These are phyloP conservation scores for Tulasnella sp. DNA, from an alignment of 768 basidiomycete genomes.

Conservation along the genomic window DNA sequence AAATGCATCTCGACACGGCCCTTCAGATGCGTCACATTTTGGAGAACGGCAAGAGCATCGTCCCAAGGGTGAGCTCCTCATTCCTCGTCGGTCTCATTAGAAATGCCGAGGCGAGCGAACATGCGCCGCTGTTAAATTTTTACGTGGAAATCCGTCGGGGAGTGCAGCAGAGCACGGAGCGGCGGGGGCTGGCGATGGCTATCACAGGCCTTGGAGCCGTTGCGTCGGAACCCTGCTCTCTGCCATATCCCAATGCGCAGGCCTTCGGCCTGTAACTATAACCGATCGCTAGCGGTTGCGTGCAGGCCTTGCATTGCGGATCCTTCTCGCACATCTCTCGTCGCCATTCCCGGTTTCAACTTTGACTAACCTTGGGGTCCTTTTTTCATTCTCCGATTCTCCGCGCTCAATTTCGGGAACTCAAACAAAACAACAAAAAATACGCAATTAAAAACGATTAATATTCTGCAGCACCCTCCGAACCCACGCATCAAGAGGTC, in stretches of 20 bases:
- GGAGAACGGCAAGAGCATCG: constrained; percentile 35
- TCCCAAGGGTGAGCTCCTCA: constrained; percentile 23
- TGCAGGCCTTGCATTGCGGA: neutral
- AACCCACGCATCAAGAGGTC: constrained; percentile 28
- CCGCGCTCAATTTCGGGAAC: constrained; percentile 1
- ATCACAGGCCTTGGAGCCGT: constrained; percentile 29
- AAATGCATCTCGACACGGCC: constrained; percentile 29
- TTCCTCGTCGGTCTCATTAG: neutral
- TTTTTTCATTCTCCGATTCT: constrained; percentile 17
- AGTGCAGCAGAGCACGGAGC: neutral
- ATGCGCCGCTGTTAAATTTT: neutral
- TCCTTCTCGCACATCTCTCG: neutral
- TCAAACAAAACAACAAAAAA: neutral
- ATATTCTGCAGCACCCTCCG: constrained; percentile 1
- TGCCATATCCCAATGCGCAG: constrained; percentile 1
- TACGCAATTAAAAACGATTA: neutral
- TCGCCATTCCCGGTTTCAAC: neutral
- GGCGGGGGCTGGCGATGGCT: neutral
- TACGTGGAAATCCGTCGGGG: constrained; percentile 6
- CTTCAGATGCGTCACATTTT: constrained; percentile 31
- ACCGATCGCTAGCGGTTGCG: neutral
- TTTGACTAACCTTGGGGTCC: neutral
- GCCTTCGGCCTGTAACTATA: constrained; percentile 17
- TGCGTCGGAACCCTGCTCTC: constrained; percentile 13
- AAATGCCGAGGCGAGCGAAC: neutral